Conservation (phyloP, 78 protist species). For the Emiliania huxleyi region DNA sequence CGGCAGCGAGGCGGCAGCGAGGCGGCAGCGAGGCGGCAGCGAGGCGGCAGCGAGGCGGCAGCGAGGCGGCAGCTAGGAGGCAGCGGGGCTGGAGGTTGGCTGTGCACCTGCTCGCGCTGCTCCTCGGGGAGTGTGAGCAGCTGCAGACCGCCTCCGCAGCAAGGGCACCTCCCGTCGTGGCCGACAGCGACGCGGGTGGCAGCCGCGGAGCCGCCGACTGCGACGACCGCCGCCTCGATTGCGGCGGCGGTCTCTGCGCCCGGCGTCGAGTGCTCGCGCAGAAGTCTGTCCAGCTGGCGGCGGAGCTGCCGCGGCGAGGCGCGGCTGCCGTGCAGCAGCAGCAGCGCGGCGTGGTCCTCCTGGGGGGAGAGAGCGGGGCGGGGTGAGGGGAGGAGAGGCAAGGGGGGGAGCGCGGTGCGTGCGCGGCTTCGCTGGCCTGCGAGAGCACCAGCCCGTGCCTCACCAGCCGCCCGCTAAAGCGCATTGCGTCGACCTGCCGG, state of each 20-base stretch:
- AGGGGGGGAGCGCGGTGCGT: no score
- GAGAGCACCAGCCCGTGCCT: background rate
- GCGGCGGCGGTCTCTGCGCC: background rate
- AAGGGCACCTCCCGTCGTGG: background rate
- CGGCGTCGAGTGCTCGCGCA: background rate
- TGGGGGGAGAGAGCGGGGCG: no score
- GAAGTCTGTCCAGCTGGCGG: background rate
- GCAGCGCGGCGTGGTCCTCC: background rate
- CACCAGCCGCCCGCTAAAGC: background rate
- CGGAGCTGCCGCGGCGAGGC: background rate
- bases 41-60: no score
- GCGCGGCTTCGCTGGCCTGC: background rate
- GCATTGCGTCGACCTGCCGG: background rate
- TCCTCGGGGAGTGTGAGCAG: background rate
- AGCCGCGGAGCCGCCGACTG: background rate
- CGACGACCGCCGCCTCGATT: background rate
- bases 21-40: no score
- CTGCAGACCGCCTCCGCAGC: background rate
- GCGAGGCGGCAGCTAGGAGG: no score
- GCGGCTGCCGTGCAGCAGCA: background rate
- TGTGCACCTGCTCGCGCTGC: background rate
- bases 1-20: no score
- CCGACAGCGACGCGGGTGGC: background rate
- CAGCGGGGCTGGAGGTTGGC: no score
- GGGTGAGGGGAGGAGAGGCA: no score